Conservation (phyloP, 306 rosid species). For the Mucuna pruriens region DNA sequence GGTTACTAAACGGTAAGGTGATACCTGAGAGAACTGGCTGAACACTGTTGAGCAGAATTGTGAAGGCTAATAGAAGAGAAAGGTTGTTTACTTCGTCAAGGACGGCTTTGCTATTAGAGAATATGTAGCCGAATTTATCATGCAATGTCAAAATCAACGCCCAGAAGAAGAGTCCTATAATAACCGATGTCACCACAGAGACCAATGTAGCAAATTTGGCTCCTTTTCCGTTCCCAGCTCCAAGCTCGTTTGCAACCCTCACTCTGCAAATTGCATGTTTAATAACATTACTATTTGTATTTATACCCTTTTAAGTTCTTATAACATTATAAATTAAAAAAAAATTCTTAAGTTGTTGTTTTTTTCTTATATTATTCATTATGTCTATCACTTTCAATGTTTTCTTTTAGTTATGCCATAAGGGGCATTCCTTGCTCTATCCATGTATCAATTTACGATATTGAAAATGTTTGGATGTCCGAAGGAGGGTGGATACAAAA, state of each 20-base stretch:
- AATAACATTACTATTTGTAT: neutral
- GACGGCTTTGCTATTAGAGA: conserved; percentile 59
- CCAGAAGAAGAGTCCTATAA: conserved; percentile 74
- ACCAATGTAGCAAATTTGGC: conserved; percentile 79
- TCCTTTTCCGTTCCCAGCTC: conserved; percentile 81
- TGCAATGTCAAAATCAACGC: conserved; percentile 55
- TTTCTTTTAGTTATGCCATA: neutral
- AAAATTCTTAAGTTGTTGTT: neutral
- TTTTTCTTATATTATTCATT: neutral
- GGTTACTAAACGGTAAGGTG: neutral
- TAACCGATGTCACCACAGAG: conserved; percentile 59
- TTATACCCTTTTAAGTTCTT: neutral
- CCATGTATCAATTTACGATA: neutral
- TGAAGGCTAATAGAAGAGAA: conserved; percentile 71
- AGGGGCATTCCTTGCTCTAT: neutral
- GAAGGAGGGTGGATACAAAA: too few species aligned
- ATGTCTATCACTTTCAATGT: neutral
- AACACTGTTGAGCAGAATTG: conserved; percentile 75
- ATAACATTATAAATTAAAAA: neutral
- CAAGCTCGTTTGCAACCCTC: conserved; percentile 88
- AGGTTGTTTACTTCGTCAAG: conserved; percentile 61
- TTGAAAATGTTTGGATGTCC: too few species aligned
- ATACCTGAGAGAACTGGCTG: conserved; percentile 85
- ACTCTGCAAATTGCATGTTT: conserved; percentile 53
- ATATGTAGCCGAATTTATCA: conserved; percentile 56